phyloP scores from a whole-genome alignment of 2,329 filamentous ascomycete genomes.

The Fusarium sp. region DNA sequence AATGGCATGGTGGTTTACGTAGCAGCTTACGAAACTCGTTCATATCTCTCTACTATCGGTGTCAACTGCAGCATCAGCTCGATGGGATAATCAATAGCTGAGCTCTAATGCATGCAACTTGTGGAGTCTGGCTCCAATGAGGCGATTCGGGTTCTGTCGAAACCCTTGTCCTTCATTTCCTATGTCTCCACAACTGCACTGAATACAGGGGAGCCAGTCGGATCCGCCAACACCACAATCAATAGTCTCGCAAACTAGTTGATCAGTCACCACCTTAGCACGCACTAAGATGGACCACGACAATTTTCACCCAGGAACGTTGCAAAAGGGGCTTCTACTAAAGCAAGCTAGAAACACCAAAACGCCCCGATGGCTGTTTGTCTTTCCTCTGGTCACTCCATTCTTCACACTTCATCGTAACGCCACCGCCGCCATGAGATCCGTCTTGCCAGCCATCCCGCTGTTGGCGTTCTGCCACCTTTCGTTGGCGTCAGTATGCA shows the following conservation, averaged over 20 bases:
- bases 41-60: neutral
- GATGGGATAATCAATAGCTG: neutral
- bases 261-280: neutral
- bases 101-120: neutral
- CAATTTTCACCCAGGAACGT: neutral
- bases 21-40: neutral
- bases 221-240: neutral
- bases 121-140: neutral
- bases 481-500: conserved; percentile 3
- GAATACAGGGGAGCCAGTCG: neutral
- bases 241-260: neutral
- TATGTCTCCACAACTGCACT: neutral
- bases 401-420: neutral
- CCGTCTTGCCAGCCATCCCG: neutral
- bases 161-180: neutral
- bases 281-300: neutral
- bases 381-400: neutral
- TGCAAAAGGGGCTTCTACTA: neutral
- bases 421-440: conserved; percentile 3
- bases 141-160: neutral
- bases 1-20: neutral
- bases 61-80: neutral
- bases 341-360: neutral
- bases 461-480: conserved; percentile 9
- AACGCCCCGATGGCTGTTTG: neutral